These are phyloP conservation scores for Fallopia convolvulus DNA, from an alignment of 148 eudicot species.

Conservation along the genomic window DNA sequence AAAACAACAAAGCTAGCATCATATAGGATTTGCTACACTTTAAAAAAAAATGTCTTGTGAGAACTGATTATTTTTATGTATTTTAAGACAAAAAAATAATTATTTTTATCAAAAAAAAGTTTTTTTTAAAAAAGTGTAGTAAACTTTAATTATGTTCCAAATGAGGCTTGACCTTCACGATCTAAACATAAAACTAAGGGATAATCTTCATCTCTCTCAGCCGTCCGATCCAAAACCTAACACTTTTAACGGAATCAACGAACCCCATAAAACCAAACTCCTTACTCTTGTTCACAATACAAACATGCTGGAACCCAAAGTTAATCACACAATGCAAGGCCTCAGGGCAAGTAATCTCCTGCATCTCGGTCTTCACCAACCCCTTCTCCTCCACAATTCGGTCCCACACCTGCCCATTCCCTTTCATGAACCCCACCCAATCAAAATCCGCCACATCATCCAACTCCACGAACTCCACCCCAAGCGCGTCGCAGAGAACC, in stretches of 20 bases:
- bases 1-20: no score
- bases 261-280: slow-evolving; percentile 37
- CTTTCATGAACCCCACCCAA: slow-evolving; percentile 30
- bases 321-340: slow-evolving; percentile 11
- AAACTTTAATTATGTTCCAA: no score
- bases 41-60: no score
- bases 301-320: slow-evolving; percentile 18
- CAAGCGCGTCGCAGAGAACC: slow-evolving; percentile 31
- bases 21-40: no score
- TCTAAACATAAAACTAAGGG: slow-evolving; percentile 12
- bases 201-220: slow-evolving; percentile 31
- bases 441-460: slow-evolving; percentile 23
- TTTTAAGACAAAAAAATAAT: no score
- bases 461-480: slow-evolving; percentile 17
- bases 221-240: slow-evolving; percentile 25
- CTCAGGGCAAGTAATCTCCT: slow-evolving; percentile 26
- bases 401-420: slow-evolving; percentile 39
- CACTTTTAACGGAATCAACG: slow-evolving; percentile 21
- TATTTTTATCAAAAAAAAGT: no score
- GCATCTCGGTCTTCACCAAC: slow-evolving; percentile 26
- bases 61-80: no score
- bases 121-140: no score
- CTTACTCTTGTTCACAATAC: slow-evolving; percentile 44
- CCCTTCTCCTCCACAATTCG: slow-evolving; percentile 30
- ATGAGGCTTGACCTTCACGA: no score